phyloP scores from a whole-genome alignment of 805 yeast species.

The Saccharomyces eubayanus region DNA sequence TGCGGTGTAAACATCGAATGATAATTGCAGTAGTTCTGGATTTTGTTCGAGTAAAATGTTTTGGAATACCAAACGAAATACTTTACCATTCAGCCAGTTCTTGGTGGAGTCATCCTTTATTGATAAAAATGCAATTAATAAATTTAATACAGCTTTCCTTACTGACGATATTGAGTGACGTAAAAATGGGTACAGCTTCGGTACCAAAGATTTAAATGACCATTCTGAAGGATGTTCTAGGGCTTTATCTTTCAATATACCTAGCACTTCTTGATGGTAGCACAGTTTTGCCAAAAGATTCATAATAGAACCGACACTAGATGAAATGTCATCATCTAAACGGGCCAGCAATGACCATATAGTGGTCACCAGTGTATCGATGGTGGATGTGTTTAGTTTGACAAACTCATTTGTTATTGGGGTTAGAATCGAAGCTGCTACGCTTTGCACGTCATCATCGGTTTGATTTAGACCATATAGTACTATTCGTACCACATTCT shows the following conservation, averaged over 20 bases:
- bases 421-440: conserved; percentile 84
- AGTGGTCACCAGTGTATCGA: conserved; percentile 47
- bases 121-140: conserved; percentile 67
- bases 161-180: conserved; percentile 91
- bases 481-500: conserved; percentile 73
- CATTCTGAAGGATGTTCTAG: conserved; percentile 37
- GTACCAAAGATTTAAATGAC: conserved; percentile 71
- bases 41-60: conserved; percentile 87
- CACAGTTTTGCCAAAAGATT: conserved; percentile 84
- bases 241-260: conserved; percentile 59
- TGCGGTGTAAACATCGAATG: conserved; percentile 51
- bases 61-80: conserved; percentile 72
- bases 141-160: conserved; percentile 75
- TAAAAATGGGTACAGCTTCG: conserved; percentile 82
- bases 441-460: conserved; percentile 95
- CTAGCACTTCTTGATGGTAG: conserved; percentile 68
- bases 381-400: conserved; percentile 42
- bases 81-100: conserved; percentile 70
- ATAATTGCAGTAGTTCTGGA: conserved; percentile 53
- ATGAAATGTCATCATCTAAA: conserved; percentile 84
- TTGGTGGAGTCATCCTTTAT: conserved; percentile 43
- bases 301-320: conserved; percentile 94
- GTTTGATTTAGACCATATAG: conserved; percentile 70
- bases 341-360: conserved; percentile 88
- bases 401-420: conserved; percentile 89